A percentile compares a stretch with the other conserved stretches of the same genome.
phyloP scores from a whole-genome alignment of 768 basidiomycete species.

The Glaciozyma martinii region DNA sequence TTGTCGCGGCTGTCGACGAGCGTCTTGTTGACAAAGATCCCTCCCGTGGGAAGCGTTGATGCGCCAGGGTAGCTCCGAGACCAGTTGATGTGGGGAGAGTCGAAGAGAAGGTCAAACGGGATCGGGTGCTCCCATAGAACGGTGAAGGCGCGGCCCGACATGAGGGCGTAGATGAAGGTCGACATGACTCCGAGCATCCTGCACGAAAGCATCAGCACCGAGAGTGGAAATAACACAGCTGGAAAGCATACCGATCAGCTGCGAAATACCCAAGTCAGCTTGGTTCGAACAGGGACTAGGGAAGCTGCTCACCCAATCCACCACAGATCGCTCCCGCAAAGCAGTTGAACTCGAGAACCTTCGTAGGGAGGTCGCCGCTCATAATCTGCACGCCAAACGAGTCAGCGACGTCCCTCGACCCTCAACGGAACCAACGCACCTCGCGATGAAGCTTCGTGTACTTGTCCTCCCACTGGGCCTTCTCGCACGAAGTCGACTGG shows the following conservation, averaged over 20 bases:
- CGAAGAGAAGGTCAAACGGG: slow-evolving; percentile 23
- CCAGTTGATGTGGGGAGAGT: slow-evolving; percentile 24
- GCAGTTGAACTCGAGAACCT: slow-evolving; percentile 17
- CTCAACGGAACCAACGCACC: neutral
- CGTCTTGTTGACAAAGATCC: neutral
- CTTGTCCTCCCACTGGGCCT: slow-evolving; percentile 20
- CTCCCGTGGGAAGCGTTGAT: neutral
- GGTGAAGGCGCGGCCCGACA: slow-evolving; percentile 19
- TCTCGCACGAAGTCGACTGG: slow-evolving; percentile 12
- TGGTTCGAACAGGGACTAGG: too few relatives aligned
- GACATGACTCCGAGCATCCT: neutral
- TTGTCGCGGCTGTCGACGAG: neutral
- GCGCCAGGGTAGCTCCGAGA: neutral
- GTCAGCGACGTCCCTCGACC: neutral
- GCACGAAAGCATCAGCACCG: neutral
- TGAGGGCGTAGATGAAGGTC: slow-evolving; percentile 11
- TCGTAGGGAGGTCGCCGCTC: neutral
- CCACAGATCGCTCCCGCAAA: slow-evolving; percentile 10
- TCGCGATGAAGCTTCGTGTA: slow-evolving; percentile 12
- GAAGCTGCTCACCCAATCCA: neutral
- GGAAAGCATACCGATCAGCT: slow-evolving; percentile 12
- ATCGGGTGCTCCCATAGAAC: slow-evolving; percentile 19
- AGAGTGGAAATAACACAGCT: neutral
- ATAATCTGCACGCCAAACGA: neutral
- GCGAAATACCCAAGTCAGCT: too few relatives aligned